phyloP scores from a whole-genome alignment of 768 basidiomycete genomes.

The Calocybe gangraenosa region DNA sequence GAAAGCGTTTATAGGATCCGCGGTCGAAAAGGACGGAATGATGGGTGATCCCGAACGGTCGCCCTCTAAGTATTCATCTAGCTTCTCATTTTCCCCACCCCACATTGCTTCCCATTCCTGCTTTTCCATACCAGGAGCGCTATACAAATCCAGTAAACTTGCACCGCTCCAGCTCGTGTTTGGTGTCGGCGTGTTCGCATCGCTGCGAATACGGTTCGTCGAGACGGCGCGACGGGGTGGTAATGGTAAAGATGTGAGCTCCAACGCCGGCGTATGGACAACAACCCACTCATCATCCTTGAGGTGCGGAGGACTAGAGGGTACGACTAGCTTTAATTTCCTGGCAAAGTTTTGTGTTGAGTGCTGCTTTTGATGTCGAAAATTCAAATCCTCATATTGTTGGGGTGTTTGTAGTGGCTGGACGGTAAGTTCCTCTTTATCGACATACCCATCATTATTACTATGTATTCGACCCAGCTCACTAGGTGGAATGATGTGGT shows the following conservation, averaged over 20 bases:
- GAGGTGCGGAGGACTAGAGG: background rate
- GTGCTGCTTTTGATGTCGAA: no score
- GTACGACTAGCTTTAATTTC: conserved; percentile 9
- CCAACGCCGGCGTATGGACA: conserved; percentile 28
- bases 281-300: conserved; percentile 29
- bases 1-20: conserved; percentile 44
- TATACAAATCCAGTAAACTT: background rate
- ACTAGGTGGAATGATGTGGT: conserved; percentile 53
- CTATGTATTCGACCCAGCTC: conserved; percentile 41
- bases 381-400: background rate
- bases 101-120: conserved; percentile 11
- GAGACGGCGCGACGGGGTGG: conserved; percentile 28
- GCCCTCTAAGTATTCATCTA: background rate
- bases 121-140: background rate
- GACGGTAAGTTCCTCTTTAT: no score
- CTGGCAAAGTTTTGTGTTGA: background rate
- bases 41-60: conserved; percentile 30
- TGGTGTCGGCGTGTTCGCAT: conserved; percentile 3
- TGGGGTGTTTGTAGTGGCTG: background rate
- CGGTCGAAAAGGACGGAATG: conserved; percentile 49
- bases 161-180: background rate
- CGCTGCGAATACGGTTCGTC: conserved; percentile 3
- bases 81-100: conserved; percentile 6
- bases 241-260: conserved; percentile 33
- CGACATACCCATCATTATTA: background rate